These are phyloP conservation scores for Juncus effusus DNA, from an alignment of 176 grass and related monocot genomes.

Conservation along the genomic window DNA sequence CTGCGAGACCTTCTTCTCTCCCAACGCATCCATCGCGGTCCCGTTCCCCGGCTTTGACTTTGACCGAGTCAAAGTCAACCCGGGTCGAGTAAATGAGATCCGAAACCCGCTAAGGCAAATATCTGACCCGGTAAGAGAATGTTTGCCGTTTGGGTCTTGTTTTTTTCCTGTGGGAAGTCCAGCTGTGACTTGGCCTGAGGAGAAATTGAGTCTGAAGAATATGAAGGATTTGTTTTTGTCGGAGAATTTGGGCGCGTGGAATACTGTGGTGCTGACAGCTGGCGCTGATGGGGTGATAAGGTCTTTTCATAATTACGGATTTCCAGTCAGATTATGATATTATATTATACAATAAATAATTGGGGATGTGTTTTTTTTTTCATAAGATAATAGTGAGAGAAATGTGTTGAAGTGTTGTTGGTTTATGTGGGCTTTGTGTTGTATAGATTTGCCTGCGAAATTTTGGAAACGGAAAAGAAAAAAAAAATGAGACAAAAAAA, in stretches of 20 bases:
- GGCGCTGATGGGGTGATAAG: conserved; percentile 60
- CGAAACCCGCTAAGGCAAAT: conserved; percentile 10
- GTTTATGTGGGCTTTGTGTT: conserved; percentile 17
- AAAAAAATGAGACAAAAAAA: not conserved
- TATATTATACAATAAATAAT: too few species aligned
- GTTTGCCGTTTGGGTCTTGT: conserved; percentile 37
- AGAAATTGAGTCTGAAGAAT: conserved; percentile 45
- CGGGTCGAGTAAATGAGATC: not conserved
- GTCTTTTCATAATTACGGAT: conserved; percentile 78
- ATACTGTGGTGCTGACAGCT: conserved; percentile 63
- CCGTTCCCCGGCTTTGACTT: conserved; percentile 52
- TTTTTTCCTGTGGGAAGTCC: conserved; percentile 37
- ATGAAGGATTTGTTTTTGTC: conserved; percentile 14
- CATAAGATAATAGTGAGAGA: conserved; percentile 5
- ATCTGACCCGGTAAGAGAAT: conserved; percentile 17
- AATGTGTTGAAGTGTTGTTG: conserved; percentile 18
- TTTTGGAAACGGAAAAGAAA: conserved; percentile 18
- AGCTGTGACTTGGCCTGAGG: conserved; percentile 65
- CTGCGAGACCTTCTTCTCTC: conserved; percentile 62
- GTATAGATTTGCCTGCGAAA: conserved; percentile 24
- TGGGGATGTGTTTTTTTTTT: not conserved
- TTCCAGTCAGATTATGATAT: conserved; percentile 54
- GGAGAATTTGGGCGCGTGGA: conserved; percentile 48
- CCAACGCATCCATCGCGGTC: conserved; percentile 43
- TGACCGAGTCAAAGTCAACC: conserved; percentile 3